A percentile compares a stretch with the other conserved stretches of the same genome.
phyloP scores from a whole-genome alignment of 192 early-diverging fungal species.

The Backusella liffmaniae region DNA sequence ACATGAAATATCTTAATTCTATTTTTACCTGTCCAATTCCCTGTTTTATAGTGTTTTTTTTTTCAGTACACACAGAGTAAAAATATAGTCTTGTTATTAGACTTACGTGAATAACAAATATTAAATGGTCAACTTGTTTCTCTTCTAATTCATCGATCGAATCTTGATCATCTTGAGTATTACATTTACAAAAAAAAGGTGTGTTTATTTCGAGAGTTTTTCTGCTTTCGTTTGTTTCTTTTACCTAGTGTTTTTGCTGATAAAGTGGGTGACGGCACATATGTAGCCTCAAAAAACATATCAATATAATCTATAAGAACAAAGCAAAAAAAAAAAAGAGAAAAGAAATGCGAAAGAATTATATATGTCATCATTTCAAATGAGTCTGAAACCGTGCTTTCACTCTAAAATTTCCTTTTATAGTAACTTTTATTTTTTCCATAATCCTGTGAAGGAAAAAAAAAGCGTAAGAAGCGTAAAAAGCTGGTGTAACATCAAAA shows the following conservation, averaged over 20 bases:
- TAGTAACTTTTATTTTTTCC: background rate
- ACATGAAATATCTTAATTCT: background rate
- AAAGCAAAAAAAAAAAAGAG: background rate
- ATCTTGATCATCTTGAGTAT: background rate
- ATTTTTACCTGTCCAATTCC: constrained; percentile 34
- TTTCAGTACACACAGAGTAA: background rate
- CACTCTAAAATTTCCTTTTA: background rate
- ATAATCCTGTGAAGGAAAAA: background rate
- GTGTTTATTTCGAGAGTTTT: background rate
- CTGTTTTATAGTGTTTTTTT: constrained; percentile 1
- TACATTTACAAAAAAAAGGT: background rate
- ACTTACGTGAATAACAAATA: constrained; percentile 43
- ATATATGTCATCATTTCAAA: background rate
- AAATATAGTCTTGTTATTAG: background rate
- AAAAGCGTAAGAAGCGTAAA: background rate
- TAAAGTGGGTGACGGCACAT: constrained; percentile 28
- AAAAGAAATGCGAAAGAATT: background rate
- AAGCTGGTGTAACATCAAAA: background rate
- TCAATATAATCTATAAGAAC: background rate
- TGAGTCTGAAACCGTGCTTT: background rate
- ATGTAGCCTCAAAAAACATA: constrained; percentile 37
- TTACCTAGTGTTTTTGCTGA: constrained; percentile 12
- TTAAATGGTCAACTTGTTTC: constrained; percentile 32
- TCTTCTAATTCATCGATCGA: constrained; percentile 10
- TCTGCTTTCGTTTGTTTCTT: background rate